These are phyloP conservation scores for Camelina laxa DNA, from an alignment of 345 rosid species.

Conservation along the genomic window DNA sequence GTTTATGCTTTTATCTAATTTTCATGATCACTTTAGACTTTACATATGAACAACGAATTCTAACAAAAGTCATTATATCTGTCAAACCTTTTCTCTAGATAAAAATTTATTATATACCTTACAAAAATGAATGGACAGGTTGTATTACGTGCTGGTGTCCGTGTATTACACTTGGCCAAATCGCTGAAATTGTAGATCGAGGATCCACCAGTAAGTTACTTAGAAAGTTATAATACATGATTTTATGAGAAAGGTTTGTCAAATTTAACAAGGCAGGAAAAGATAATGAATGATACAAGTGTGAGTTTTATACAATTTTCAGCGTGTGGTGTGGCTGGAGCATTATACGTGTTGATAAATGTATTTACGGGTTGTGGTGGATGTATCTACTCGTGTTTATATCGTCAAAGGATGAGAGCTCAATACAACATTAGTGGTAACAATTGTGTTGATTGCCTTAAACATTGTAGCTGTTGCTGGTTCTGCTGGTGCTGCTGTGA, in stretches of 20 bases:
- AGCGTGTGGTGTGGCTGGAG: constrained; percentile 57
- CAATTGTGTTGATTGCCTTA: constrained; percentile 48
- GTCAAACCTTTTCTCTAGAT: no score
- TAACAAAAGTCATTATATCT: no score
- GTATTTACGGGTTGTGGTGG: constrained; percentile 30
- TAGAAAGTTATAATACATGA: neutral
- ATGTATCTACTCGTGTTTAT: constrained; percentile 49
- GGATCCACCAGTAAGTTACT: constrained; percentile 55
- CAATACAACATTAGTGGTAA: constrained; percentile 51
- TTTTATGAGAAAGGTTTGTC: neutral
- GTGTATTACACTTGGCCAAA: constrained; percentile 61
- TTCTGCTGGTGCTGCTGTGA: constrained; percentile 36
- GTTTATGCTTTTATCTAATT: neutral
- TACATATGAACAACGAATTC: no score
- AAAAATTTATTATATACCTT: neutral
- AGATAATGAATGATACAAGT: neutral
- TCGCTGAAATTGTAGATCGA: constrained; percentile 59
- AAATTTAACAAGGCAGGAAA: neutral
- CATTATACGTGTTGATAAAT: constrained; percentile 40
- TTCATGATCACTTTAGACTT: neutral
- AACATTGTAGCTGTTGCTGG: constrained; percentile 30
- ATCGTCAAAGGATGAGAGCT: constrained; percentile 52
- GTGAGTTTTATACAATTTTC: no score
- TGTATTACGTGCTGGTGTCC: constrained; percentile 62
- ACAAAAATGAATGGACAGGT: constrained; percentile 45